Evolutionary conservation across 2,329 filamentous ascomycete species (phyloP).

Genomic region (Juglanconis oblonga): DNA sequence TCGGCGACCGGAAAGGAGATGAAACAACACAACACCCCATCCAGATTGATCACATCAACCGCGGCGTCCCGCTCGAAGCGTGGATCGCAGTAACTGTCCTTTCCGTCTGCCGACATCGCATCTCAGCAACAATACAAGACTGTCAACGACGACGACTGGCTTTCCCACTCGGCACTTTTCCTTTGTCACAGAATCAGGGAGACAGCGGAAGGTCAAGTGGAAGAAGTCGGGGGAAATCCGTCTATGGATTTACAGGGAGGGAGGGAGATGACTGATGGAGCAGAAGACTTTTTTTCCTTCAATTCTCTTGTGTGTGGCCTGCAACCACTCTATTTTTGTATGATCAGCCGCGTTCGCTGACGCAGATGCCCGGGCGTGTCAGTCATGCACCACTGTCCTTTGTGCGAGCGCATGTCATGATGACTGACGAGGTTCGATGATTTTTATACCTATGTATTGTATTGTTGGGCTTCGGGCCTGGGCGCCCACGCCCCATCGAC

Average conservation of each 20-base stretch:
- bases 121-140: conserved; percentile 15
- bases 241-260: not conserved
- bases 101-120: conserved; percentile 22
- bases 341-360: conserved; percentile 23
- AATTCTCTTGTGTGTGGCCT: conserved; percentile 20
- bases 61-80: not conserved
- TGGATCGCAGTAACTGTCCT: conserved; percentile 9
- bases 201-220: conserved; percentile 3
- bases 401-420: conserved; percentile 12
- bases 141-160: conserved; percentile 7
- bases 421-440: conserved; percentile 26
- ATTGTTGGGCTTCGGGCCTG: conserved; percentile 23
- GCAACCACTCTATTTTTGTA: conserved; percentile 13
- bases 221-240: conserved; percentile 4
- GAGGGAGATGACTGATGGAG: conserved; percentile 19
- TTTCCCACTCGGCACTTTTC: conserved; percentile 19
- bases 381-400: not conserved
- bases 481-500: conserved; percentile 21
- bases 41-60: conserved; percentile 6
- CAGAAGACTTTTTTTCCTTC: conserved; percentile 9
- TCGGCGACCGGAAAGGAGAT: conserved; percentile 18
- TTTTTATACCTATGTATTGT: conserved; percentile 12
- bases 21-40: conserved; percentile 11
- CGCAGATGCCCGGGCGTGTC: conserved; percentile 16
- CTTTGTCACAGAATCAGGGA: conserved; percentile 21